phyloP scores from a whole-genome alignment of 768 basidiomycete genomes.

The Rhizopogon vesiculosus region DNA sequence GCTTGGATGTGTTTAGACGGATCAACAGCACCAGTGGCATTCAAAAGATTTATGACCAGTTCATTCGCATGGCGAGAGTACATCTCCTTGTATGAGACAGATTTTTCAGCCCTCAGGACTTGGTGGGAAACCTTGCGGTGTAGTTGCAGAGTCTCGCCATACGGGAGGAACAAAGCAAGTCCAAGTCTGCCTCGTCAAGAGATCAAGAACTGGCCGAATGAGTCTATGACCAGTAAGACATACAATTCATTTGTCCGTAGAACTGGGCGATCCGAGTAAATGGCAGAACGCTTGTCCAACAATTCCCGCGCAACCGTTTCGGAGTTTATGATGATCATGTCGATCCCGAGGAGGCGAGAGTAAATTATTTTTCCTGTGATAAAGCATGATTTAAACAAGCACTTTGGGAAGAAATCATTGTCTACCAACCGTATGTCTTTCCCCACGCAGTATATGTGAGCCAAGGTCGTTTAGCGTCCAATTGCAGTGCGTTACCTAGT shows the following conservation, averaged over 20 bases:
- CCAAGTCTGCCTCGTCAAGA: neutral
- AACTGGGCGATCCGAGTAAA: neutral
- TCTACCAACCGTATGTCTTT: slow-evolving; percentile 11
- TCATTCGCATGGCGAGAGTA: neutral
- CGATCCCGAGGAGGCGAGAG: neutral
- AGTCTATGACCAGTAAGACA: neutral
- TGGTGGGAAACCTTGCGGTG: slow-evolving; percentile 9
- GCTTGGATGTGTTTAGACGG: slow-evolving; percentile 11
- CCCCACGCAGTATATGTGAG: slow-evolving; percentile 16
- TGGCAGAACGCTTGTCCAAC: neutral
- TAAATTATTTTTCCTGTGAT: neutral
- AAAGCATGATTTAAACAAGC: neutral
- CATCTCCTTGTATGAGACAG: neutral
- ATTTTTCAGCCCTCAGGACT: slow-evolving; percentile 1
- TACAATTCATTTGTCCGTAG: neutral
- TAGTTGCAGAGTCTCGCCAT: slow-evolving; percentile 8
- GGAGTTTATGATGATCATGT: slow-evolving; percentile 1
- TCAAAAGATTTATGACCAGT: neutral
- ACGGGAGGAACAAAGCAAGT: slow-evolving; percentile 6
- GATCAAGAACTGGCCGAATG: neutral
- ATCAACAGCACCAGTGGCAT: neutral
- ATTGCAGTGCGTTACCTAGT: slow-evolving; percentile 6
- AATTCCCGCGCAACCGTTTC: neutral
- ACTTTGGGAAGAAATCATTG: neutral
- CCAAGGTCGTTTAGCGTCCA: slow-evolving; percentile 12